Conservation (phyloP, 2,329 filamentous ascomycete genomes). For the Chaetomiaceae sp. region DNA sequence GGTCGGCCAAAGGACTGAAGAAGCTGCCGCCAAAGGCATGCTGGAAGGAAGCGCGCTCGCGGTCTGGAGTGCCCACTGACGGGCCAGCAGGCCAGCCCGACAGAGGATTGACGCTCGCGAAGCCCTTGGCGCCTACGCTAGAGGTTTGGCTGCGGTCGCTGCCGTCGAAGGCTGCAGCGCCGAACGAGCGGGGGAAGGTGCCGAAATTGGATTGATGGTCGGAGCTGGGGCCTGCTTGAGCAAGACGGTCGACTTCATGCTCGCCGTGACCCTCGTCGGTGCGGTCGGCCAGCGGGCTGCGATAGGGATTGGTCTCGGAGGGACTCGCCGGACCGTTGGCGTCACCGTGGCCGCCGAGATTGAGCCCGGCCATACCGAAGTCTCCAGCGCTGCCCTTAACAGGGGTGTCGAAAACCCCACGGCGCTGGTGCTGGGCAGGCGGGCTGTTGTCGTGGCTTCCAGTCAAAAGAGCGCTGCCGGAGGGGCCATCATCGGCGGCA, state of each 20-base stretch:
- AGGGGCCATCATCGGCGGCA: constrained; percentile 52
- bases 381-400: constrained; percentile 52
- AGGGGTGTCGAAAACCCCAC: constrained; percentile 48
- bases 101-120: constrained; percentile 57
- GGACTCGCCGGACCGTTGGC: constrained; percentile 78
- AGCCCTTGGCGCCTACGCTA: constrained; percentile 75
- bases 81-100: constrained; percentile 57
- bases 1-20: constrained; percentile 71
- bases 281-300: constrained; percentile 77
- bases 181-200: constrained; percentile 49
- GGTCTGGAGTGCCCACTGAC: constrained; percentile 64
- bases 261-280: constrained; percentile 47
- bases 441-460: constrained; percentile 67
- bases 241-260: constrained; percentile 46
- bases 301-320: constrained; percentile 93
- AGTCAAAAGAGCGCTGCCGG: constrained; percentile 68
- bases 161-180: constrained; percentile 54
- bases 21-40: constrained; percentile 72
- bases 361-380: constrained; percentile 59
- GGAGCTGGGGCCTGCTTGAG: constrained; percentile 41
- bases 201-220: constrained; percentile 50
- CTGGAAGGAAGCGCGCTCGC: constrained; percentile 53
- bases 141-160: constrained; percentile 93
- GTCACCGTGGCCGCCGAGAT: constrained; percentile 52
- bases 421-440: constrained; percentile 33